phyloP scores from a whole-genome alignment of 1,284 basidiomycete species.

The Porodaedalea pini region DNA sequence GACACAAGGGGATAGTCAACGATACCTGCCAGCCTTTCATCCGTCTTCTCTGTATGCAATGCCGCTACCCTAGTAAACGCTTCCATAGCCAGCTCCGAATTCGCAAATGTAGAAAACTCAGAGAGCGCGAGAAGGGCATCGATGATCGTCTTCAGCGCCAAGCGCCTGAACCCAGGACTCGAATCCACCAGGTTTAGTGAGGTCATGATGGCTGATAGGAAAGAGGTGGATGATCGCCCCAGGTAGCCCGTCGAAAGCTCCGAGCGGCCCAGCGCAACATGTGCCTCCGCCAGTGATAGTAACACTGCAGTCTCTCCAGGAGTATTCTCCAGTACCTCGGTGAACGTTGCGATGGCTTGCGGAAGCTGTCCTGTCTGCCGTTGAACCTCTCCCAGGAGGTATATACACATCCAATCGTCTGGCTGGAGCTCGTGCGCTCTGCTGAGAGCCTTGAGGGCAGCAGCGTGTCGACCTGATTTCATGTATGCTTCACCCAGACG shows the following conservation, averaged over 20 bases:
- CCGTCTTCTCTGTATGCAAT: conserved; percentile 38
- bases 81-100: conserved; percentile 38
- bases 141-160: conserved; percentile 84
- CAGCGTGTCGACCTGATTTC: conserved; percentile 82
- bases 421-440: conserved; percentile 69
- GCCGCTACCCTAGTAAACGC: conserved; percentile 23
- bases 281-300: conserved; percentile 71
- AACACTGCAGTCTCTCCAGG: conserved; percentile 71
- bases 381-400: conserved; percentile 85
- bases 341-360: conserved; percentile 71
- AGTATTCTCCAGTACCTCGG: conserved; percentile 51
- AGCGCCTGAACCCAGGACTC: conserved; percentile 60
- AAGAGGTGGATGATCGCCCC: conserved; percentile 71
- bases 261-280: conserved; percentile 67
- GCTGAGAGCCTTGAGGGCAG: conserved; percentile 84
- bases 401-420: conserved; percentile 81
- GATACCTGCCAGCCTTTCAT: conserved; percentile 41
- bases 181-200: conserved; percentile 54
- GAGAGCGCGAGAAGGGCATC: conserved; percentile 77
- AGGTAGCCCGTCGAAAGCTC: conserved; percentile 70
- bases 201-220: conserved; percentile 55
- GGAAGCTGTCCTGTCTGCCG: conserved; percentile 74
- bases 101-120: conserved; percentile 38
- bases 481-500: conserved; percentile 91
- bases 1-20: conserved; percentile 35